A percentile compares a stretch with the other conserved stretches of the same genome.
Evolutionary conservation across 2,329 filamentous ascomycete species (phyloP).

Genomic region (Golovinomyces cichoracearum): DNA sequence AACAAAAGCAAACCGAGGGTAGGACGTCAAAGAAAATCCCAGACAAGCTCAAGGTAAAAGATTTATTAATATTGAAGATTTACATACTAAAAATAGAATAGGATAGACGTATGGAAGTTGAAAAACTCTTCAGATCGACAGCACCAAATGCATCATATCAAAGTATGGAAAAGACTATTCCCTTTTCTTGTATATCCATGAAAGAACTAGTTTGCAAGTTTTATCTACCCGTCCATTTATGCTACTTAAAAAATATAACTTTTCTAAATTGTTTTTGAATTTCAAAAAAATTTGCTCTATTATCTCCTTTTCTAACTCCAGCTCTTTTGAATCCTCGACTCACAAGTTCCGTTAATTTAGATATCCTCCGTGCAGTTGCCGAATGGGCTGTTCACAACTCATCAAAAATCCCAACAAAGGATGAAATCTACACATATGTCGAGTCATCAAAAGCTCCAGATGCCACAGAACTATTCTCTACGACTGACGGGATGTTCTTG

Average conservation of each 20-base stretch:
- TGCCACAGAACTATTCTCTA: neutral
- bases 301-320: neutral
- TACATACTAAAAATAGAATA: neutral
- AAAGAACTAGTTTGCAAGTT: neutral
- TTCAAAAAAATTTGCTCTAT: too few species aligned
- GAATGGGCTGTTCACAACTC: neutral
- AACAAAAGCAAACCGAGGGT: neutral
- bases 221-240: neutral
- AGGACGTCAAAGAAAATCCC: neutral
- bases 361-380: slow-evolving; percentile 1
- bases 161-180: neutral
- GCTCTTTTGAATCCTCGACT: neutral
- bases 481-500: neutral
- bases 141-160: neutral
- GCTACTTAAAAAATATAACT: too few species aligned
- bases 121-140: neutral
- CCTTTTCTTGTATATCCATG: neutral
- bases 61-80: neutral
- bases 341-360: neutral
- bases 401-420: neutral
- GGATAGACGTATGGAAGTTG: neutral
- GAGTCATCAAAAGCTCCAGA: neutral
- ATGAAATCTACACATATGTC: neutral
- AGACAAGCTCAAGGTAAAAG: neutral
- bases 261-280: too few species aligned